A percentile compares a stretch with the other conserved stretches of the same genome.
Conservation (phyloP, 139 green algal species). For the Raphidocelis subcapitata region DNA sequence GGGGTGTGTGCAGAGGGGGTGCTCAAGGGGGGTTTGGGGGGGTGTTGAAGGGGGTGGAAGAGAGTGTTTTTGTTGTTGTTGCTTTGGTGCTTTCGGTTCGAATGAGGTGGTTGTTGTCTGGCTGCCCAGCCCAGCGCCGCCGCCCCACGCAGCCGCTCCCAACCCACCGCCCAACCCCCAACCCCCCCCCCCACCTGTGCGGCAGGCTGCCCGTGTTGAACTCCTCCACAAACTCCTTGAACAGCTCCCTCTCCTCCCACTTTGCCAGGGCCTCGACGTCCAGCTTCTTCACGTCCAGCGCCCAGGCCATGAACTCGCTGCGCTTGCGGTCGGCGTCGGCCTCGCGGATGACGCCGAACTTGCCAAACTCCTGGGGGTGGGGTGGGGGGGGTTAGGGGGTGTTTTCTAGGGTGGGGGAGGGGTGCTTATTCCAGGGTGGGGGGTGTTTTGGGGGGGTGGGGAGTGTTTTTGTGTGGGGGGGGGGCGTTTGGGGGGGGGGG, state of each 20-base stretch:
- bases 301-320: conserved; percentile 84
- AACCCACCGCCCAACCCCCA: too few species aligned
- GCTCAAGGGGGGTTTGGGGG: too few species aligned
- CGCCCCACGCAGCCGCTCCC: too few species aligned
- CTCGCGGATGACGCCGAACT: conserved; percentile 81
- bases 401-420: background rate
- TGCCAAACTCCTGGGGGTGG: conserved; percentile 62
- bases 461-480: background rate
- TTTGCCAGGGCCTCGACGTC: conserved; percentile 72
- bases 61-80: too few species aligned
- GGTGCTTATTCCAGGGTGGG: background rate
- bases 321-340: conserved; percentile 52
- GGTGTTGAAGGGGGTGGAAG: too few species aligned
- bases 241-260: conserved; percentile 82
- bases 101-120: too few species aligned
- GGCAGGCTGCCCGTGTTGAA: conserved; percentile 80
- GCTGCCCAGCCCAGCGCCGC: too few species aligned
- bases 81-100: too few species aligned
- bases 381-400: background rate
- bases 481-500: too few species aligned
- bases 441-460: background rate
- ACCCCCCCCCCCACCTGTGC: conserved; percentile 39
- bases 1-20: too few species aligned
- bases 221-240: conserved; percentile 74
- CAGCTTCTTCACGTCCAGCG: conserved; percentile 69